These are phyloP conservation scores for Calonectria fujianensis DNA, from an alignment of 2,329 filamentous ascomycete genomes.

Conservation along the genomic window DNA sequence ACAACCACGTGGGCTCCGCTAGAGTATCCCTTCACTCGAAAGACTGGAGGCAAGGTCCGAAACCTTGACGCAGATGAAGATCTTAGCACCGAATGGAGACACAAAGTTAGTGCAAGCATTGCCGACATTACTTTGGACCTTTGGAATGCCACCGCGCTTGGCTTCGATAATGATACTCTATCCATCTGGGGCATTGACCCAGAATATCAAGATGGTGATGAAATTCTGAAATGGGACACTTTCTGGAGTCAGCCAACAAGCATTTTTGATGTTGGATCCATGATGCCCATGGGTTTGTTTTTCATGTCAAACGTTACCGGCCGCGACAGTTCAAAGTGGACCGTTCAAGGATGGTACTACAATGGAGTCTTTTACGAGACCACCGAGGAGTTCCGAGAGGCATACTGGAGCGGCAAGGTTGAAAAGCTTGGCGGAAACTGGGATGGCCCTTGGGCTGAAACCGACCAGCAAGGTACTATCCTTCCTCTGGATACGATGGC, in stretches of 20 bases:
- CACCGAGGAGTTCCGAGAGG: slow-evolving; percentile 32
- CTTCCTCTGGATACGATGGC: slow-evolving; percentile 38
- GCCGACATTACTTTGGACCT: slow-evolving; percentile 33
- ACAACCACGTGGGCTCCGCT: slow-evolving; percentile 31
- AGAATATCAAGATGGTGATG: slow-evolving; percentile 20
- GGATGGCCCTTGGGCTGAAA: slow-evolving; percentile 34
- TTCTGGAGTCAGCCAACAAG: slow-evolving; percentile 35
- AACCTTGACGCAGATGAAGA: slow-evolving; percentile 34
- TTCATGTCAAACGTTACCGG: slow-evolving; percentile 37
- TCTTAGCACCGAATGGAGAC: slow-evolving; percentile 11
- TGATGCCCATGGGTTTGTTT: slow-evolving; percentile 39
- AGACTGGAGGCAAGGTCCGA: slow-evolving; percentile 28
- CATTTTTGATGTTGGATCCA: slow-evolving; percentile 36
- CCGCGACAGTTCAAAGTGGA: slow-evolving; percentile 33
- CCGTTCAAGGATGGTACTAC: slow-evolving; percentile 36
- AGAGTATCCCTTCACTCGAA: slow-evolving; percentile 33
- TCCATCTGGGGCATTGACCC: slow-evolving; percentile 38
- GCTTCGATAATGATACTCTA: slow-evolving; percentile 34
- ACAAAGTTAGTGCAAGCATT: slow-evolving; percentile 18
- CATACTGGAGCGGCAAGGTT: slow-evolving; percentile 34
- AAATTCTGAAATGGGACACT: slow-evolving; percentile 32
- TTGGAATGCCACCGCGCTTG: slow-evolving; percentile 37
- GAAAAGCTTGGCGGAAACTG: slow-evolving; percentile 36
- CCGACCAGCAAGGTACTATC: slow-evolving; percentile 33
- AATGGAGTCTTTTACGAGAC: slow-evolving; percentile 37